Base-by-base conservation (phyloP, 257 asterid species). In the Plantago major region DNA sequence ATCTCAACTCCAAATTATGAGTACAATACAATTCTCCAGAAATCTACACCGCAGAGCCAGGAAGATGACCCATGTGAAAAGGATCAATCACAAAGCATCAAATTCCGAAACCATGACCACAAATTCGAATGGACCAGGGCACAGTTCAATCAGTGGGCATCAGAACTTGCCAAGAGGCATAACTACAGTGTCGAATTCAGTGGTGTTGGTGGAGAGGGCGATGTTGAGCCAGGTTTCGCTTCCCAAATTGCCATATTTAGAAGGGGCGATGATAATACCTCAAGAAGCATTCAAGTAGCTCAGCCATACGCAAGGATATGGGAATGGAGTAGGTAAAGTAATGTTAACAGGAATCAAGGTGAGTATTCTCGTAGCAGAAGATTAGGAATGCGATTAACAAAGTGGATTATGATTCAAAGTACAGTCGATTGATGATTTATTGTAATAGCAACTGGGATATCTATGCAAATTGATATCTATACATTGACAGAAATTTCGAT, bases 1-100 rank as follows among this genome's bases (percentile, higher is more conserved):
- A 81, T 92, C 70, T 92, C 97, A 42, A 92, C 97, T 46, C 99
- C 99, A 54, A 92, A 92, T 71, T 92, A 84, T 46, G 97, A 89
- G 77, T 92, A 92, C 88, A 92, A 89, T 42, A 71, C 62, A 63
- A 92, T 92, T 71, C 97, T 89, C 74, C 96, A 92, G 73, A 77
- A 77, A 43, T 81, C 89, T 58, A 46, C 84, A 26, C 81, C 83
- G 3, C 79, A 75, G 7, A 69, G 73, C 74, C 86, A 66, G 50
- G 95, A 82, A 60, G 96, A 81, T 10, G 89, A 86, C 50, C 85
- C 78, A 9, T 90, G 84, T 30, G 96, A 86, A 58, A 84, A 73
- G 68, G 75, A 67, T 68, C 84, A 75, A 57, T 59, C 62, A 8
- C 88, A 79, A 30, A 3, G 74, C 10, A 78, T 78, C 64, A 89